These are phyloP conservation scores for Aureobasidium mangrovei DNA, from an alignment of 2,329 filamentous ascomycete species.

Conservation along the genomic window DNA sequence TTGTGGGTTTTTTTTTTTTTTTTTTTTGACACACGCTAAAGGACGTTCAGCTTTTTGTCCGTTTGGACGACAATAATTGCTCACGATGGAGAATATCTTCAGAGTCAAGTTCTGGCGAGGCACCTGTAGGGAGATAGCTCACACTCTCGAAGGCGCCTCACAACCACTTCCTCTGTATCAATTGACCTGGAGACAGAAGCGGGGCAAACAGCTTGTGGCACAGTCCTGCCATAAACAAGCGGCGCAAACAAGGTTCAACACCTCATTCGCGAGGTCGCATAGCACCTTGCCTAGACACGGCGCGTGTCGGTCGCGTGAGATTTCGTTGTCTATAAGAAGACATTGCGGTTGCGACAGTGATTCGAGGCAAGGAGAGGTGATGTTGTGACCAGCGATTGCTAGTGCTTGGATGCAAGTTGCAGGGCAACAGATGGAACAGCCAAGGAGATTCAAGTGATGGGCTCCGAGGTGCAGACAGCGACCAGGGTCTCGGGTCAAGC, in stretches of 20 bases:
- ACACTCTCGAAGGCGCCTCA: too few species aligned
- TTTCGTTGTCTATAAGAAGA: background rate
- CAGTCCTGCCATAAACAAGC: background rate
- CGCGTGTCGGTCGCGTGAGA: background rate
- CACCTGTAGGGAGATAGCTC: too few species aligned
- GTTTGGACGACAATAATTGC: too few species aligned
- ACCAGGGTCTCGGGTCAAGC: conserved; percentile 6
- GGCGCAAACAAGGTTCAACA: background rate
- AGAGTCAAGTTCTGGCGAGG: too few species aligned
- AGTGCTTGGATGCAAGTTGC: background rate
- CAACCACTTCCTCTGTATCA: too few species aligned
- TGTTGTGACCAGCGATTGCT: background rate
- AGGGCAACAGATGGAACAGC: background rate
- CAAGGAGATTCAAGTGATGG: conserved; percentile 6
- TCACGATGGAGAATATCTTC: too few species aligned
- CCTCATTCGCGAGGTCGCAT: background rate
- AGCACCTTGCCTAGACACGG: background rate
- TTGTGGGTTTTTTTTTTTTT: background rate
- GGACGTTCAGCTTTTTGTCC: too few species aligned
- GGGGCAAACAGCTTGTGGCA: background rate
- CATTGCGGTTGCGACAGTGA: conserved; percentile 1
- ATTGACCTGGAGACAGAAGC: background rate
- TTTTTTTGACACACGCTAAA: too few species aligned
- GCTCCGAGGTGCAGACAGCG: conserved; percentile 1
- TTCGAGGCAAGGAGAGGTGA: background rate